A percentile compares a stretch with the other conserved stretches of the same genome.
These are phyloP conservation scores for Russula sp. DNA, from an alignment of 768 basidiomycete species.

Conservation along the genomic window DNA sequence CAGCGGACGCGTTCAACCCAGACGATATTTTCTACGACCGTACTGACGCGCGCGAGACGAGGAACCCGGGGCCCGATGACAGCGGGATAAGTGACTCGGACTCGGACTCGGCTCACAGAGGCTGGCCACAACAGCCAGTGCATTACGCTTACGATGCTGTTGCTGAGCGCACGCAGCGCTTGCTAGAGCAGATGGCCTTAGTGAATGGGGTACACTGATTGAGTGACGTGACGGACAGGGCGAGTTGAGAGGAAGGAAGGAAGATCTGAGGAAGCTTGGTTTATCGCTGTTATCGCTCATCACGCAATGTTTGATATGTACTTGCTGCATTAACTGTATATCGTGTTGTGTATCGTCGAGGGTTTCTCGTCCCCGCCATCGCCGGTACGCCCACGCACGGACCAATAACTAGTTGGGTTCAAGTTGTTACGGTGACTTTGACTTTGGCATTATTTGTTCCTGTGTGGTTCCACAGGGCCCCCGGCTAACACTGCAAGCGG, in stretches of 20 bases:
- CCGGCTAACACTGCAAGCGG: neutral
- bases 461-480: neutral
- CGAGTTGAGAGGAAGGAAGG: neutral
- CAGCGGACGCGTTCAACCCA: constrained; percentile 45
- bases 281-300: constrained; percentile 12
- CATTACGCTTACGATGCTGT: constrained; percentile 91
- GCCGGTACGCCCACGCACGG: neutral
- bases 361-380: no score
- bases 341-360: neutral
- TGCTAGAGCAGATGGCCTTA: constrained; percentile 36
- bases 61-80: constrained; percentile 28
- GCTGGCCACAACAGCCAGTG: constrained; percentile 42
- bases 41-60: constrained; percentile 28
- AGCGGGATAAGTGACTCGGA: constrained; percentile 40
- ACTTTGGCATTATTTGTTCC: constrained; percentile 17
- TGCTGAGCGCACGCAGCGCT: constrained; percentile 67
- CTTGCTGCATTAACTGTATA: constrained; percentile 11
- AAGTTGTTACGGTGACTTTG: neutral
- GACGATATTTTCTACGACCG: constrained; percentile 52
- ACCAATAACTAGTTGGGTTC: neutral
- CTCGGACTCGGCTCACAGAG: constrained; percentile 41
- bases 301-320: constrained; percentile 23
- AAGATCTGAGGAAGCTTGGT: constrained; percentile 4
- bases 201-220: constrained; percentile 29
- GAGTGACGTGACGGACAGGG: neutral